Conservation (phyloP, 176 grass and related monocot species). For the Lolium perenne region DNA sequence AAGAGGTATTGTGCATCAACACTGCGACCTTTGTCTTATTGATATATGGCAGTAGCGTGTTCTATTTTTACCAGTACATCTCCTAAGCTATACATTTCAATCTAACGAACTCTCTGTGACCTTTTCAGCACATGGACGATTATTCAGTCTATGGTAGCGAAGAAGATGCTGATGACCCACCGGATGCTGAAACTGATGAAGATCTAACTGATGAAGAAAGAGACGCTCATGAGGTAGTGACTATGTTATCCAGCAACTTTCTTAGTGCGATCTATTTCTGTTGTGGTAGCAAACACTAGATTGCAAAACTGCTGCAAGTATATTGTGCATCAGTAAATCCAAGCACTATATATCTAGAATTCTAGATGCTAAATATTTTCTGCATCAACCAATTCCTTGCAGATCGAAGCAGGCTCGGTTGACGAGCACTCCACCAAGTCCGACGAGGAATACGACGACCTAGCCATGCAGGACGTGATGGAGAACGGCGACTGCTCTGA, state of each 20-base stretch:
- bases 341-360: background rate
- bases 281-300: background rate
- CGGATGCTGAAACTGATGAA: slow-evolving; percentile 72
- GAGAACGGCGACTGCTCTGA: slow-evolving; percentile 54
- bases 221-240: slow-evolving; percentile 64
- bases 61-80: background rate
- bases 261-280: background rate
- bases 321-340: background rate
- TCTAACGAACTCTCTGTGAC: slow-evolving; percentile 33
- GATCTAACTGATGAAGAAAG: slow-evolving; percentile 71
- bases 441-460: slow-evolving; percentile 88
- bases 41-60: background rate
- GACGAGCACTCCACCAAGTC: slow-evolving; percentile 88
- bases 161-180: slow-evolving; percentile 72
- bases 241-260: background rate
- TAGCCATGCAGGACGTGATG: slow-evolving; percentile 74
- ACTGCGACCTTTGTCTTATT: background rate
- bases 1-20: slow-evolving; percentile 62
- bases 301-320: background rate
- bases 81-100: background rate
- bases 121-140: slow-evolving; percentile 67
- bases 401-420: slow-evolving; percentile 89
- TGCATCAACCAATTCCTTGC: background rate
- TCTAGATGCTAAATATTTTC: slow-evolving; percentile 1
- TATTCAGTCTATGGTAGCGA: slow-evolving; percentile 77